A percentile compares a stretch with the other conserved stretches of the same genome.
Conservation (phyloP, 805 yeast genomes). For the Ogataea pini region DNA sequence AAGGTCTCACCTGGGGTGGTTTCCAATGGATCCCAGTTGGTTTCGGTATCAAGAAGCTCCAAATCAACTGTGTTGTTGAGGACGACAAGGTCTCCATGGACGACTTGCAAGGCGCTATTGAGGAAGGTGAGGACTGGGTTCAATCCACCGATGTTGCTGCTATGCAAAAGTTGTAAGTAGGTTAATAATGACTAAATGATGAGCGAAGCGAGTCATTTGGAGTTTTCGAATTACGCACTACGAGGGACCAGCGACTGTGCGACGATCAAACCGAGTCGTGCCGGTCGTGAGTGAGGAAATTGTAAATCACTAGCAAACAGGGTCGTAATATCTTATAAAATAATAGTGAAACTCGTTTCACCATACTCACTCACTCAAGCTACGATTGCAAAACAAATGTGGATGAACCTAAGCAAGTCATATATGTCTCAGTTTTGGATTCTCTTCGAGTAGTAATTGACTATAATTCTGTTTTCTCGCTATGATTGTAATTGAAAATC, state of each 20-base stretch:
- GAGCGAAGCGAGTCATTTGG: neutral
- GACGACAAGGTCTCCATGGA: conserved; percentile 94
- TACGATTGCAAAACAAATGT: no score
- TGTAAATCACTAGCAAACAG: no score
- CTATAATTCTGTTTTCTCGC: no score
- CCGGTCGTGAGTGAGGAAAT: no score
- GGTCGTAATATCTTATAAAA: no score
- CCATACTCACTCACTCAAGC: no score
- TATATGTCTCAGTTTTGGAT: no score
- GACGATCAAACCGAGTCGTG: neutral
- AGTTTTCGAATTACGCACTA: no score
- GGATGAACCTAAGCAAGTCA: no score
- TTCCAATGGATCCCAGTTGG: conserved; percentile 95
- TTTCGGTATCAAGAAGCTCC: conserved; percentile 99
- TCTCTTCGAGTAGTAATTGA: no score
- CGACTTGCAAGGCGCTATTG: conserved; percentile 74
- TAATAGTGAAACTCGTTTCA: no score
- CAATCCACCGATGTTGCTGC: conserved; percentile 99
- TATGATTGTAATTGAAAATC: no score
- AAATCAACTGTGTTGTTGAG: conserved; percentile 97
- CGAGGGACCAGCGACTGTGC: neutral
- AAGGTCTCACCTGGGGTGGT: conserved; percentile 99
- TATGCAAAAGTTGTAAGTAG: conserved; percentile 87
- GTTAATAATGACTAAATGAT: neutral
- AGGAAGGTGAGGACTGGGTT: conserved; percentile 98